Percentiles rank a stretch among this genome's conserved stretches.
These are phyloP conservation scores for Coemansia sp. DNA, from an alignment of 192 early-diverging fungal species.

Conservation along the genomic window DNA sequence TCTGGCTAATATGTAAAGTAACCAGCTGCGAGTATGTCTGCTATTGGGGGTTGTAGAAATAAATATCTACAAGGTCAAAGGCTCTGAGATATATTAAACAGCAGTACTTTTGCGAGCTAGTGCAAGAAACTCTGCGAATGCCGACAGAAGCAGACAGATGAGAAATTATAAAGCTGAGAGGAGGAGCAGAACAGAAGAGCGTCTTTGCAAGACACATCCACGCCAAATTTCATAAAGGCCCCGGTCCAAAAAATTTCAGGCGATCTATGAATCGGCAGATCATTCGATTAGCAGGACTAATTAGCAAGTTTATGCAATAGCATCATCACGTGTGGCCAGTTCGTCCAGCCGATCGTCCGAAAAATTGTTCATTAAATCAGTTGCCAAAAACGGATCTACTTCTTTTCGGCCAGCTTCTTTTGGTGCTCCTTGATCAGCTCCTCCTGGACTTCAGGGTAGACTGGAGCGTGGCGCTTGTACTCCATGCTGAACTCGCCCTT, in stretches of 20 bases:
- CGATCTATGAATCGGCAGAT: conserved; percentile 9
- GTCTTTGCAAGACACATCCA: neutral
- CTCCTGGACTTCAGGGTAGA: conserved; percentile 76
- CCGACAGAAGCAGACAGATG: neutral
- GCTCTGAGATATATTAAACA: no score
- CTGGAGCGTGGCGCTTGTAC: conserved; percentile 84
- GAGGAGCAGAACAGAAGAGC: conserved; percentile 7
- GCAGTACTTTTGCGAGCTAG: no score
- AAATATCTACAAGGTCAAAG: no score
- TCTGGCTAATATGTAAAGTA: no score
- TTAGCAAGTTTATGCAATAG: neutral
- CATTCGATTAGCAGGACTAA: conserved; percentile 7
- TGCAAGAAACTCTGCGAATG: no score
- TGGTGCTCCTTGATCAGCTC: conserved; percentile 86
- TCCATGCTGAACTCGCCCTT: conserved; percentile 99
- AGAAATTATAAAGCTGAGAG: neutral
- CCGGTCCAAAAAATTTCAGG: conserved; percentile 8
- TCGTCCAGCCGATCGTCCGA: neutral
- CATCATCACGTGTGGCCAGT: neutral
- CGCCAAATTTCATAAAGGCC: neutral
- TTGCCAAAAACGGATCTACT: conserved; percentile 14
- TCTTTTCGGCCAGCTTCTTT: conserved; percentile 62
- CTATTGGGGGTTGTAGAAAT: no score
- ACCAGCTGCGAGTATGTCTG: no score
- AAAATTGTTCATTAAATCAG: neutral